phyloP scores from a whole-genome alignment of 495 filamentous ascomycete species.

The Penicillium coffeae region DNA sequence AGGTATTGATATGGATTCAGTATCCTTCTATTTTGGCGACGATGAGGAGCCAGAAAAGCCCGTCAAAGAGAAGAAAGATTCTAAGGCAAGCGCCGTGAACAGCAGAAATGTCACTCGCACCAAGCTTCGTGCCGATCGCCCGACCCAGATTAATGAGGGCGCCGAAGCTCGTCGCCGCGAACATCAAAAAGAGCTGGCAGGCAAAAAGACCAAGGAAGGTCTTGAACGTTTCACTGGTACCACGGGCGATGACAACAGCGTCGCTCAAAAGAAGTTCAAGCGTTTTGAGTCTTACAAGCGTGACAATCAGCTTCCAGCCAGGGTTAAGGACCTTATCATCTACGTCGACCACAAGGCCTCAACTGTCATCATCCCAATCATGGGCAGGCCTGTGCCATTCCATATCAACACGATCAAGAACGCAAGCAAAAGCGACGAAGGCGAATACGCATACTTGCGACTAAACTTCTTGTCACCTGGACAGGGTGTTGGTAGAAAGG shows the following conservation, averaged over 20 bases:
- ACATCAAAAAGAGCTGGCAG: slow-evolving; percentile 87
- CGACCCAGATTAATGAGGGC: slow-evolving; percentile 80
- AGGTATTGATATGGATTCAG: slow-evolving; percentile 81
- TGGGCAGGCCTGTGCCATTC: slow-evolving; percentile 96
- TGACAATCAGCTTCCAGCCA: slow-evolving; percentile 85
- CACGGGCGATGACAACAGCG: slow-evolving; percentile 82
- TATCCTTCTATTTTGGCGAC: slow-evolving; percentile 96
- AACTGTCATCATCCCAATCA: slow-evolving; percentile 90
- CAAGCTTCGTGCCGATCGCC: slow-evolving; percentile 85
- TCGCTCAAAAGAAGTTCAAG: slow-evolving; percentile 93
- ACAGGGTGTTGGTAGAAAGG: slow-evolving; percentile 95
- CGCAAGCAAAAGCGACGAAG: slow-evolving; percentile 90
- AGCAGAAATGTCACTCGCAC: slow-evolving; percentile 92
- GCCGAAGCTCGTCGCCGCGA: slow-evolving; percentile 82
- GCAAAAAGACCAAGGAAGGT: slow-evolving; percentile 85
- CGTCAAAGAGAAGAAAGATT: slow-evolving; percentile 71
- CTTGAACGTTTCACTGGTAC: slow-evolving; percentile 74
- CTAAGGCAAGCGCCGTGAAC: slow-evolving; percentile 76
- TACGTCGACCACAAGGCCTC: slow-evolving; percentile 86
- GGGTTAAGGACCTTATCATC: slow-evolving; percentile 78
- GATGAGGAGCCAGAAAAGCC: slow-evolving; percentile 66
- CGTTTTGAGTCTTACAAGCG: slow-evolving; percentile 98
- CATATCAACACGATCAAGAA: slow-evolving; percentile 99
- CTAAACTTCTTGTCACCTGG: slow-evolving; percentile 98
- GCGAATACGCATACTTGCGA: slow-evolving; percentile 85